These are phyloP conservation scores for Capronia epimyces DNA, from an alignment of 2,329 filamentous ascomycete genomes.

Conservation along the genomic window DNA sequence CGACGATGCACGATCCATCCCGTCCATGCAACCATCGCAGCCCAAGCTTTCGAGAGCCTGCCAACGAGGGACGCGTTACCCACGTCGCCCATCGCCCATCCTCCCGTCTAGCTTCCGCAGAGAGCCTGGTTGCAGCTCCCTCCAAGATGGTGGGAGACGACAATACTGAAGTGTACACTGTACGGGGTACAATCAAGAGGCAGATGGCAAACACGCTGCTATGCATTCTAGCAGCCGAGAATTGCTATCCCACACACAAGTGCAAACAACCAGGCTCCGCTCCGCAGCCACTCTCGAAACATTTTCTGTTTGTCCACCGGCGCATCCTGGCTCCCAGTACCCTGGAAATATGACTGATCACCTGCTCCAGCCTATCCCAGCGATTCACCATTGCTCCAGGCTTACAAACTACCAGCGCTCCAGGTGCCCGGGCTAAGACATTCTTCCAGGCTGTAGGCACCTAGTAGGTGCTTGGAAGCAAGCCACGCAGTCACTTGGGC, in stretches of 20 bases:
- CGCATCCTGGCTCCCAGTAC: slow-evolving; percentile 14
- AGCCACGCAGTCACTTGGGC: background rate
- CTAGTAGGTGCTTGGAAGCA: too few species aligned
- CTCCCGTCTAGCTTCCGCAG: too few species aligned
- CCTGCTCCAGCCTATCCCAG: background rate
- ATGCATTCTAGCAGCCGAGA: background rate
- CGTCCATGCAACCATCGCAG: too few species aligned
- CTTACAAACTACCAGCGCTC: background rate
- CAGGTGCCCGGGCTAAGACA: too few species aligned
- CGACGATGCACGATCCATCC: too few species aligned
- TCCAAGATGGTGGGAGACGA: background rate
- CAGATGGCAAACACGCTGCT: background rate
- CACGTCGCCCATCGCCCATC: background rate
- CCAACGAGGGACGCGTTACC: too few species aligned
- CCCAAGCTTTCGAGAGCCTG: too few species aligned
- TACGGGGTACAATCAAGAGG: background rate
- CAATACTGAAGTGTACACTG: background rate
- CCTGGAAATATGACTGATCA: slow-evolving; percentile 8
- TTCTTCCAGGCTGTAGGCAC: background rate
- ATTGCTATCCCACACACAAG: slow-evolving; percentile 1
- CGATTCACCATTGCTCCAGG: too few species aligned
- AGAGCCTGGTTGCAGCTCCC: too few species aligned
- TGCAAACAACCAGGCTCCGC: slow-evolving; percentile 7
- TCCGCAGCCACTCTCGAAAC: slow-evolving; percentile 13
- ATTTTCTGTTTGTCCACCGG: slow-evolving; percentile 13